phyloP scores from a whole-genome alignment of 331 rosid genomes.

The Pyracantha coccinea region DNA sequence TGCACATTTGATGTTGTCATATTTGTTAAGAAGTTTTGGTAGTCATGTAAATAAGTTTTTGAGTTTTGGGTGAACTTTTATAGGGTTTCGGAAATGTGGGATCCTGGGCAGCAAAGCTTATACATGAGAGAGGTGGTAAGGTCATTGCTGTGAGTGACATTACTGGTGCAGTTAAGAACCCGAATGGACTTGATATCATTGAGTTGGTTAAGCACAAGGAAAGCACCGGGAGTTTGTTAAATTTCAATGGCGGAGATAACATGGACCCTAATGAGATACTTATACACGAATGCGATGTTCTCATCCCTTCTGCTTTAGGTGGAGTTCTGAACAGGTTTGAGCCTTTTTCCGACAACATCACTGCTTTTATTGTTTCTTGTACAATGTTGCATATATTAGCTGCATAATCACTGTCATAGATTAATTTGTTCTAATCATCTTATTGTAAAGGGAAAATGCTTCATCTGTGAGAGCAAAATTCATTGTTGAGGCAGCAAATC shows the following conservation, averaged over 20 bases:
- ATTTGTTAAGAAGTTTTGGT: neutral
- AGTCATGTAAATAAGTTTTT: neutral
- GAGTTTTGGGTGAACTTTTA: neutral
- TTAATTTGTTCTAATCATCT: neutral
- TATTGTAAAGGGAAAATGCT: constrained; percentile 66
- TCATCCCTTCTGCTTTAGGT: constrained; percentile 86
- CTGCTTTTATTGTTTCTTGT: neutral
- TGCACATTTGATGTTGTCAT: neutral
- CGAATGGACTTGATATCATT: constrained; percentile 55
- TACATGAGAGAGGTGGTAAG: constrained; percentile 78
- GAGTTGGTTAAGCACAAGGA: constrained; percentile 53
- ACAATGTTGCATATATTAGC: neutral
- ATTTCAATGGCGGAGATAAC: constrained; percentile 49
- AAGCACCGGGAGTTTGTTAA: constrained; percentile 29
- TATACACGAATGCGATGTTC: constrained; percentile 73
- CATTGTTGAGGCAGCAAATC: constrained; percentile 88
- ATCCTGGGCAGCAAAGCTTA: constrained; percentile 76
- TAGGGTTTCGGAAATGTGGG: constrained; percentile 92
- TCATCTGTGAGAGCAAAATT: constrained; percentile 68
- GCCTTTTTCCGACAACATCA: neutral
- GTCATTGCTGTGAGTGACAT: constrained; percentile 80
- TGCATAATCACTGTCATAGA: neutral
- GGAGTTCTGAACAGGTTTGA: constrained; percentile 77
- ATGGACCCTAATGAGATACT: constrained; percentile 68
- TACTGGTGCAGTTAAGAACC: constrained; percentile 66